Evolutionary conservation across 192 early-diverging fungal genomes (phyloP).

Genomic region (Coemansia sp.): DNA sequence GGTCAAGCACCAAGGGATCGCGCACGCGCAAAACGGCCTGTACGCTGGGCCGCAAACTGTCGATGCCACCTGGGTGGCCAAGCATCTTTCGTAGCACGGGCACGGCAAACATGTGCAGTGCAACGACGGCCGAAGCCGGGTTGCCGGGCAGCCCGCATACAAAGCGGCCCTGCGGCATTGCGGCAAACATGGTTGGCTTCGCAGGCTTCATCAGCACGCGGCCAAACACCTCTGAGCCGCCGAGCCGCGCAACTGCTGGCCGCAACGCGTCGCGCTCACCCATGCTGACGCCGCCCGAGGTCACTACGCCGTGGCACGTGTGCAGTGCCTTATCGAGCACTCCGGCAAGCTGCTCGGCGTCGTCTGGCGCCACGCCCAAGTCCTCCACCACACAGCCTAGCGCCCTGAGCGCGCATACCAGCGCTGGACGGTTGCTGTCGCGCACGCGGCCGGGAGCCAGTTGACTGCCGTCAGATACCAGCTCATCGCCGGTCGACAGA

Average conservation of each 20-base stretch:
- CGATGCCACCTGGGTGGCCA: slow-evolving; percentile 57
- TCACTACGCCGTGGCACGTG: slow-evolving; percentile 73
- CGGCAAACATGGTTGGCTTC: slow-evolving; percentile 95
- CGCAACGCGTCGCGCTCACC: slow-evolving; percentile 93
- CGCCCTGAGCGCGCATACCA: slow-evolving; percentile 61
- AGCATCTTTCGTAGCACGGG: slow-evolving; percentile 80
- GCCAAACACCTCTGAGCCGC: slow-evolving; percentile 86
- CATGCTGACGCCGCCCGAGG: slow-evolving; percentile 98
- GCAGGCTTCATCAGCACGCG: slow-evolving; percentile 90
- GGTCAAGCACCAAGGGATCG: slow-evolving; percentile 37
- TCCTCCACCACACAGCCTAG: slow-evolving; percentile 68
- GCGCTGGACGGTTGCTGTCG: slow-evolving; percentile 83
- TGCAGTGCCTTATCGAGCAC: slow-evolving; percentile 36
- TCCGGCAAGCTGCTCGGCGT: slow-evolving; percentile 53
- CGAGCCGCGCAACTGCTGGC: slow-evolving; percentile 76
- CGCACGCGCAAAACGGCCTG: slow-evolving; percentile 69
- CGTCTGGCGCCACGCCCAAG: slow-evolving; percentile 72
- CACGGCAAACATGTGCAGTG: slow-evolving; percentile 86
- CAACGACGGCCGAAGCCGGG: slow-evolving; percentile 87
- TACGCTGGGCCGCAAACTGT: slow-evolving; percentile 59
- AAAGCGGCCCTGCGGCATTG: slow-evolving; percentile 57
- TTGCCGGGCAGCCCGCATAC: slow-evolving; percentile 93
- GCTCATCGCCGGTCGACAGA: slow-evolving; percentile 88
- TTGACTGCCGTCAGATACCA: slow-evolving; percentile 29
- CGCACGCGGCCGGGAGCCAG: slow-evolving; percentile 61